Evolutionary conservation across 23 red algal genomes (phyloP), one percentile per base, ranked within the genome.

Genomic region (Gracilariopsis chorda): DNA sequence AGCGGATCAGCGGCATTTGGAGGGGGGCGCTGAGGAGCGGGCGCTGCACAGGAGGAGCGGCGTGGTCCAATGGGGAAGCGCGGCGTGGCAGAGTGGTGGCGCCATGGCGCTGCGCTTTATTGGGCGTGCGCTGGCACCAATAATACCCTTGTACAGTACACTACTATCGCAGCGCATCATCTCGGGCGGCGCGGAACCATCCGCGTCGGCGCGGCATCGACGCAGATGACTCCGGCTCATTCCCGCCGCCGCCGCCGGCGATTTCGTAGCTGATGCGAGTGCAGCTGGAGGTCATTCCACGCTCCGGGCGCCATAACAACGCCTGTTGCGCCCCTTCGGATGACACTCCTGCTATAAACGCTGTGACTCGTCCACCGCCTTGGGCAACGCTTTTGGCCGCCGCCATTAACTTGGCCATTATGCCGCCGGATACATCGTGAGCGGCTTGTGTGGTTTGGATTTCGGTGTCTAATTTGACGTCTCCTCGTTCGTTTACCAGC

Each of bases 31-130:
- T n/a, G n/a, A n/a, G n/a, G n/a, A n/a, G n/a, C n/a, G n/a, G n/a
- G n/a, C n/a, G n/a, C n/a, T n/a, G n/a, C n/a, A n/a, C n/a, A n/a
- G n/a, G n/a, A n/a, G n/a, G n/a, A n/a, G n/a, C n/a, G n/a, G 2
- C 59, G 7, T 33, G 8, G 14, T 34, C 59, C 59, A 64, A 64
- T 64, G 4, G 23, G 11, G 4, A 33, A 5, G 4, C 4, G 59
- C 59, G 59, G 59, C 59, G 59, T 64, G 59, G 59, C 59, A 23
- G n/a, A n/a, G n/a, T n/a, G n/a, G n/a, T n/a, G n/a, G n/a, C n/a
- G n/a, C n/a, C n/a, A n/a, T n/a, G n/a, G n/a, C n/a, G n/a, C n/a
- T n/a, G n/a, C n/a, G n/a, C n/a, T n/a, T n/a, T n/a, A n/a, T n/a
- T n/a, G n/a, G n/a, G n/a, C n/a, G n/a, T n/a, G n/a, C n/a, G n/a